Base-by-base conservation (phyloP, 1,284 basidiomycete species). In the Amylostereum areolatum region DNA sequence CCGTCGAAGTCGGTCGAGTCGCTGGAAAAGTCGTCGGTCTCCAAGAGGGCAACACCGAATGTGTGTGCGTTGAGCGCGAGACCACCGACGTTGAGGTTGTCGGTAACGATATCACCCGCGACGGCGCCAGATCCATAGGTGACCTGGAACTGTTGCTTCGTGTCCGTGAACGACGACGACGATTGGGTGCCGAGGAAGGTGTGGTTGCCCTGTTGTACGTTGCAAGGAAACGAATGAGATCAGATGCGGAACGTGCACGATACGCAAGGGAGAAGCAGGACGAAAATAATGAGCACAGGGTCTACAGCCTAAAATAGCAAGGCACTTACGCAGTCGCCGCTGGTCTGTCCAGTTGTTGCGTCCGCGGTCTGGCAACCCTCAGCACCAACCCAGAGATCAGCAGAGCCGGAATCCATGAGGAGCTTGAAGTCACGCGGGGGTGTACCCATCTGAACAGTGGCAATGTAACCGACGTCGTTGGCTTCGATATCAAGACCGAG, bases 331-430 rank as follows among this genome's bases (percentile, higher is more conserved):
- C 81, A 82, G 54, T 64, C 72, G 35, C 71, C 73, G 31, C 76
- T 79, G 12, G 37, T 39, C 37, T 12, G 27, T 25, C 27, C n/a
- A 25, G n/a, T 25, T n/a, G n/a, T 12, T 39, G 37, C 37, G n/a
- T 45, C 56, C 37, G 57, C 45, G n/a, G 66, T 75, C 50, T 65
- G 59, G 62, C 83, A 88, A 40, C 65, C 64, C 59, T 83, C 79
- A 6, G 73, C 70, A 8, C 81, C 82, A 18, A 89, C 81, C 89
- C 92, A 95, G 36, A 90, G 73, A 64, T 95, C 92, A 11, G 89
- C 83, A 6, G 85, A 90, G 32, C 92, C 92, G 28, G 87, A 88
- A 68, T 95, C 92, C 81, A 91, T 84, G 45, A 94, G 75, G 59
- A 95, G 66, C 32, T 75, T 71, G 67, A 89, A 94, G 57, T 82